Conservation (phyloP, 2,329 filamentous ascomycete genomes). For the Aureobasidium sp. region DNA sequence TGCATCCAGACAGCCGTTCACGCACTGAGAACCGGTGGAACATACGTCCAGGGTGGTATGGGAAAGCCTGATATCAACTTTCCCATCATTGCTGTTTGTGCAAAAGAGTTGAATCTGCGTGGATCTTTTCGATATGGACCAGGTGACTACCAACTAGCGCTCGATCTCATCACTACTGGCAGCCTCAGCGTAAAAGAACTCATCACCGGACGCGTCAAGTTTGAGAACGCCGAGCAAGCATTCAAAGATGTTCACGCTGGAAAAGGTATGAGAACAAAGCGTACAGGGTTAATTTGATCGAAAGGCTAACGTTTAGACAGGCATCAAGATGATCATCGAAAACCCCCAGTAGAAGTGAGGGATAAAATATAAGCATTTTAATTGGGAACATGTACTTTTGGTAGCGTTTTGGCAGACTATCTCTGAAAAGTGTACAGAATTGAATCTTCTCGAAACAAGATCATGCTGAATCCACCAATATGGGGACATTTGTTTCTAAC, state of each 20-base stretch:
- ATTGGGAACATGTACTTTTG: conserved; percentile 10
- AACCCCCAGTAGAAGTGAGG: conserved; percentile 23
- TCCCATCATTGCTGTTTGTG: conserved; percentile 80
- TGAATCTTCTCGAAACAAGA: not conserved
- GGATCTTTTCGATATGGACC: no score
- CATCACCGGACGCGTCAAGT: conserved; percentile 66
- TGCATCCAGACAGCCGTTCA: conserved; percentile 71
- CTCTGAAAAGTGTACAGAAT: not conserved
- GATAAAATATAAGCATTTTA: not conserved
- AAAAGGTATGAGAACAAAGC: conserved; percentile 46
- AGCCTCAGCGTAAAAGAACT: conserved; percentile 68
- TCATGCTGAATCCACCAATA: not conserved
- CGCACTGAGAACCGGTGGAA: conserved; percentile 61
- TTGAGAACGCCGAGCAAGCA: conserved; percentile 73
- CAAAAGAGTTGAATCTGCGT: conserved; percentile 56
- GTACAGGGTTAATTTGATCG: no score
- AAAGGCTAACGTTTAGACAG: no score
- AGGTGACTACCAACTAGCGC: conserved; percentile 73
- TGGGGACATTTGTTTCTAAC: not conserved
- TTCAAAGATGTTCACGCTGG: conserved; percentile 79
- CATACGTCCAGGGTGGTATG: conserved; percentile 80
- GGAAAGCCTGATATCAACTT: conserved; percentile 77
- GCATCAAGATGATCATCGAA: conserved; percentile 50
- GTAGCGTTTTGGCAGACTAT: conserved; percentile 7
- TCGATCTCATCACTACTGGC: conserved; percentile 65